These are phyloP conservation scores for Geotrichum australiense DNA, from an alignment of 1,139 yeast genomes.

Conservation along the genomic window DNA sequence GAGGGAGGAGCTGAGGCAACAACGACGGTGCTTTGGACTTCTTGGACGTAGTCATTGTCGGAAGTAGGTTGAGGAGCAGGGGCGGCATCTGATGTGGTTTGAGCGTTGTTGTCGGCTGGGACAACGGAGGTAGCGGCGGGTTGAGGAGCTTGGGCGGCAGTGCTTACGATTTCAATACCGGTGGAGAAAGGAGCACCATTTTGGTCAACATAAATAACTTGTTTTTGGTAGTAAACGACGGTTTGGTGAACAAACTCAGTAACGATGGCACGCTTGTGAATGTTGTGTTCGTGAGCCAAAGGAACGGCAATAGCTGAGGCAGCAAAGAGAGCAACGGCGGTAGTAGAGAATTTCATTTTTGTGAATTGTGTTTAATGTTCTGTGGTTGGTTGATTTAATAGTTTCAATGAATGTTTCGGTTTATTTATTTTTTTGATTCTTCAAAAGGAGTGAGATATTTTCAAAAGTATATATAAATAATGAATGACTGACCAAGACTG, in stretches of 20 bases:
- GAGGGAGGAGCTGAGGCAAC: constrained; percentile 30
- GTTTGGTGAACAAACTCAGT: constrained; percentile 33
- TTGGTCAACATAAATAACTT: constrained; percentile 33
- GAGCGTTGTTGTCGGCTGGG: constrained; percentile 12
- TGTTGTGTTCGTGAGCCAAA: constrained; percentile 14
- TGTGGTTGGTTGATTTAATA: background rate
- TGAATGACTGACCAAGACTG: constrained; percentile 5
- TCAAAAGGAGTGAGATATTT: background rate
- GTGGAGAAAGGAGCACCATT: constrained; percentile 33
- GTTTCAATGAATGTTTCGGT: background rate
- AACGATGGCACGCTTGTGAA: constrained; percentile 29
- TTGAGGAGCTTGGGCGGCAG: constrained; percentile 32
- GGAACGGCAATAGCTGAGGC: constrained; percentile 13
- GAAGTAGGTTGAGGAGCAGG: constrained; percentile 17
- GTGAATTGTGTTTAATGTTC: background rate
- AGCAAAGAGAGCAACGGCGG: constrained; percentile 8
- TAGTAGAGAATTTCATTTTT: constrained; percentile 12
- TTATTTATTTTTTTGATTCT: background rate
- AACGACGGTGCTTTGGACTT: constrained; percentile 23
- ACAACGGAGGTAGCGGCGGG: constrained; percentile 16
- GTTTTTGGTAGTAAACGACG: constrained; percentile 31
- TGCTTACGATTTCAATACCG: constrained; percentile 25
- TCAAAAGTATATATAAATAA: constrained; percentile 1
- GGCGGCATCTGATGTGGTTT: constrained; percentile 15
- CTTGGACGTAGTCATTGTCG: constrained; percentile 17